Evolutionary conservation across 1,284 basidiomycete genomes (phyloP), one percentile per base, ranked within the genome.

Genomic region (Phaffia rhodozyma): DNA sequence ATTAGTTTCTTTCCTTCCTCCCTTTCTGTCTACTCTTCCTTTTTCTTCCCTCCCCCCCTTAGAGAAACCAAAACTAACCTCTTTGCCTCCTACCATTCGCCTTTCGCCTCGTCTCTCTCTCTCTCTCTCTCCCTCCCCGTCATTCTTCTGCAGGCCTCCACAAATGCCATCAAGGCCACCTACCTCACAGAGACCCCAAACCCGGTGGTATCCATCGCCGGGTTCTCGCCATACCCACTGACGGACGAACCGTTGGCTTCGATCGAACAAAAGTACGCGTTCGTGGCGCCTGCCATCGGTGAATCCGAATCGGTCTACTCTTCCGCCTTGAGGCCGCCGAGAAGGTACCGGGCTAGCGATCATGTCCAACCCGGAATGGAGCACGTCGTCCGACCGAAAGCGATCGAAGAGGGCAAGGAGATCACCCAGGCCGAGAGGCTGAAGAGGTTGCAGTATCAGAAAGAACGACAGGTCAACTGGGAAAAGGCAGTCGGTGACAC

Each of bases 101-200:
- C 60, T 5, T 47, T 16, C 38, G 3, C 23, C 38, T 52, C 27
- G 29, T 13, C 50, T 61, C 52, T 5, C 48, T 13, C 23, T 32
- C 29, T 1, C 54, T 16, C 20, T 9, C 51, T 38, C 43, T 53
- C 29, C 52, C 9, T 53, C n/a, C 52, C 29, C 52, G 52, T 9
- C n/a, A 11, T 53, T 9, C 13, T 7, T 30, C 38, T 55, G 21
- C 43, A 62, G 61, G 62, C 62, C 21, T 50, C 55, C 7, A 63
- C 62, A 27, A 34, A 21, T 32, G 30, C 62, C n/a, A 56, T 63
- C 11, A 50, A 58, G n/a, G 34, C 50, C n/a, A 47, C 60, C 38
- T 64, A 60, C 51, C 58, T 64, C 29, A 25, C 57, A 21, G 3
- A 43, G 20, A 3, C n/a, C n/a, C 49, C 55, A 4, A 16, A 38